Evolutionary conservation across 2,329 filamentous ascomycete species (phyloP).

Genomic region (Myriangium duriaei): DNA sequence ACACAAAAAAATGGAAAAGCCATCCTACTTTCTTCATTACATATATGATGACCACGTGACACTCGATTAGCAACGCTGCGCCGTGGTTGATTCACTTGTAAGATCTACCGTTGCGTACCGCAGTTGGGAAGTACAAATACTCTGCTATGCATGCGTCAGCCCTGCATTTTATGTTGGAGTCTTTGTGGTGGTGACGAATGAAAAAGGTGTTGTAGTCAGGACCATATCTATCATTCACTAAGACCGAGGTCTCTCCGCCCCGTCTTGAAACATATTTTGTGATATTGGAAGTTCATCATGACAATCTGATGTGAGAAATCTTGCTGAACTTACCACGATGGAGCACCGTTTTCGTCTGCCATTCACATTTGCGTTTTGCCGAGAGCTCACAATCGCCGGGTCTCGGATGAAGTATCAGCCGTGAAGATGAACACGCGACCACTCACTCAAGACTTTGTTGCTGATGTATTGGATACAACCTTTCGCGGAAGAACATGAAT

Average conservation of each 20-base stretch:
- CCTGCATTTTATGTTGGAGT: background rate
- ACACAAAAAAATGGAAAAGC: background rate
- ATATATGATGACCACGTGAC: too few relatives aligned
- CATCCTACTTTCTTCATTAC: background rate
- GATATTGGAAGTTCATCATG: slow-evolving; percentile 11
- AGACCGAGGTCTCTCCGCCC: slow-evolving; percentile 11
- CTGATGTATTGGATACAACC: too few relatives aligned
- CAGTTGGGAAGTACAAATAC: too few relatives aligned
- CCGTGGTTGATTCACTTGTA: background rate
- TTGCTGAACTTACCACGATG: background rate
- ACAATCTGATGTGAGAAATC: background rate
- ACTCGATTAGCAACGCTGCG: background rate
- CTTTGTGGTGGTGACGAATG: background rate
- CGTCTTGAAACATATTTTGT: slow-evolving; percentile 15
- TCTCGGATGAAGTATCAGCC: too few relatives aligned
- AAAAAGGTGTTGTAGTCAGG: slow-evolving; percentile 6
- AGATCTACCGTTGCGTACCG: background rate
- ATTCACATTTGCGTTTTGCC: too few relatives aligned
- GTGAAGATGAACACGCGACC: too few relatives aligned
- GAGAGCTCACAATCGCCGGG: too few relatives aligned
- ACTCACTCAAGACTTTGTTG: too few relatives aligned
- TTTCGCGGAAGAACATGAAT: too few relatives aligned
- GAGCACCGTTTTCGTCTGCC: too few relatives aligned
- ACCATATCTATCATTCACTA: slow-evolving; percentile 11
- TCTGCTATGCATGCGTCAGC: too few relatives aligned